These are phyloP conservation scores for Camelina laxa DNA, from an alignment of 345 rosid genomes.

Conservation along the genomic window DNA sequence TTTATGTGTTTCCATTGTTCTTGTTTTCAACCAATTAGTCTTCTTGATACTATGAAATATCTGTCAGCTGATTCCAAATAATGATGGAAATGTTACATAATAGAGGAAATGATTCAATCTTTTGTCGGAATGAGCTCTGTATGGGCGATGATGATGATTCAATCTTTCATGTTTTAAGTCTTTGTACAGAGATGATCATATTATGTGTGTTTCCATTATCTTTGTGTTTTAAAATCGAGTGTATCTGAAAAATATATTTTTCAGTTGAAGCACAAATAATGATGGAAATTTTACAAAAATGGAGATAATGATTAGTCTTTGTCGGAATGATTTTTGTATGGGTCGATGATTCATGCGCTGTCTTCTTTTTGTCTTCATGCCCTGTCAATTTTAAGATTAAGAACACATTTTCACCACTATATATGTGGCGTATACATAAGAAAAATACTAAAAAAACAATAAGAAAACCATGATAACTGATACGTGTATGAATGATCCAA, in stretches of 20 bases:
- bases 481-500: slow-evolving; percentile 39
- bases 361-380: slow-evolving; percentile 35
- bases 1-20: slow-evolving; percentile 3
- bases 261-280: slow-evolving; percentile 9
- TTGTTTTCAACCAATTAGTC: background rate
- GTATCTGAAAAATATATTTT: background rate
- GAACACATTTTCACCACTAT: background rate
- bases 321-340: slow-evolving; percentile 33
- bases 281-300: background rate
- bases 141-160: slow-evolving; percentile 22
- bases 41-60: background rate
- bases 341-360: slow-evolving; percentile 34
- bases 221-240: background rate
- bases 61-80: slow-evolving; percentile 1
- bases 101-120: slow-evolving; percentile 21
- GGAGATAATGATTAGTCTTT: slow-evolving; percentile 24
- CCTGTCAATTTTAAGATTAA: background rate
- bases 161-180: background rate
- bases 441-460: background rate
- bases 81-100: slow-evolving; percentile 11
- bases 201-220: slow-evolving; percentile 3
- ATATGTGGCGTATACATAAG: background rate
- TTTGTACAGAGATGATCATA: slow-evolving; percentile 9
- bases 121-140: slow-evolving; percentile 22
- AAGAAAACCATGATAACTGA: background rate